Evolutionary conservation across 1,139 yeast genomes (phyloP).

Genomic region (Debaryomyces sp.): DNA sequence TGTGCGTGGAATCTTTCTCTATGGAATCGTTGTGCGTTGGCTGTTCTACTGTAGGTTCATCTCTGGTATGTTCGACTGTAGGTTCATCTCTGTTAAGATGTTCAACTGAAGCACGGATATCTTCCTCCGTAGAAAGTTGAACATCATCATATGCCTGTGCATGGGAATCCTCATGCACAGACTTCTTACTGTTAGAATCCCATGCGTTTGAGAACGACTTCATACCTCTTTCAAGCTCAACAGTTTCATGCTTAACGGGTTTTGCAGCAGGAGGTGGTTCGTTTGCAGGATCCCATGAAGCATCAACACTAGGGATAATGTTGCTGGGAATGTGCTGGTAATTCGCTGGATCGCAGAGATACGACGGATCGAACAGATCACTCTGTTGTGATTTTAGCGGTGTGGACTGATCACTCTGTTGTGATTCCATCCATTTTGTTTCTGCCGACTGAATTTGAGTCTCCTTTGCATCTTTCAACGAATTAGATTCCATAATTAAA

Average conservation of each 20-base stretch:
- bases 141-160: not conserved
- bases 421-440: too few species aligned
- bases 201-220: slow-evolving; percentile 20
- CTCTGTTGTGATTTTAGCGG: not conserved
- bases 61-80: not conserved
- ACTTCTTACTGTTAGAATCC: slow-evolving; percentile 14
- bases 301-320: slow-evolving; percentile 25
- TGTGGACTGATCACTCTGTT: too few species aligned
- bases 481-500: not conserved
- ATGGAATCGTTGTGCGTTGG: too few species aligned
- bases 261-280: slow-evolving; percentile 33
- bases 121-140: not conserved
- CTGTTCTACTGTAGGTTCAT: not conserved
- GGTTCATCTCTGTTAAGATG: too few species aligned
- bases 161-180: not conserved
- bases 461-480: not conserved
- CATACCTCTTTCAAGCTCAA: slow-evolving; percentile 14
- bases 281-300: slow-evolving; percentile 43
- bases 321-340: slow-evolving; percentile 27
- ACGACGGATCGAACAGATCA: slow-evolving; percentile 12
- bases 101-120: not conserved
- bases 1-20: too few species aligned
- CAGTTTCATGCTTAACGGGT: not conserved
- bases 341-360: slow-evolving; percentile 34
- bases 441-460: not conserved